phyloP scores from a whole-genome alignment of 768 basidiomycete species.

The Paxillus involutus region DNA sequence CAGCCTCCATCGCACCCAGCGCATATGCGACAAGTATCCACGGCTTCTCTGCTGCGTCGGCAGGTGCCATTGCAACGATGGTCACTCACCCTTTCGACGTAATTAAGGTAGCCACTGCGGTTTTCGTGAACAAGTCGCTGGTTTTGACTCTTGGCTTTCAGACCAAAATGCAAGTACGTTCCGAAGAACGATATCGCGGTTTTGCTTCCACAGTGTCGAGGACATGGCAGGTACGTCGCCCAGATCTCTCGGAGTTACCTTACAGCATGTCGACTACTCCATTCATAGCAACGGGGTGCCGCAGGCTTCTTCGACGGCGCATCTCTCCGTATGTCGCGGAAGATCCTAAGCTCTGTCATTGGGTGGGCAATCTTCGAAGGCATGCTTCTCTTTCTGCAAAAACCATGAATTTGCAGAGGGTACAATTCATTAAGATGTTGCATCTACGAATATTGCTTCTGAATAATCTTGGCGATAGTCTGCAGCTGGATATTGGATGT shows the following conservation, averaged over 20 bases:
- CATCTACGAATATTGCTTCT: slow-evolving; percentile 73
- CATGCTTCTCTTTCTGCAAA: slow-evolving; percentile 58
- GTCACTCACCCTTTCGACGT: slow-evolving; percentile 93
- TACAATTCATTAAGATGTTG: background rate
- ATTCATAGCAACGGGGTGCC: slow-evolving; percentile 71
- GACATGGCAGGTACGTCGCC: slow-evolving; percentile 62
- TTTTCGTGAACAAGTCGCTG: background rate
- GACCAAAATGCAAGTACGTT: slow-evolving; percentile 94
- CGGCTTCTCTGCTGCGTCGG: slow-evolving; percentile 68
- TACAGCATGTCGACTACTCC: background rate
- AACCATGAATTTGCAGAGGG: slow-evolving; percentile 7
- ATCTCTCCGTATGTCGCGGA: slow-evolving; percentile 79
- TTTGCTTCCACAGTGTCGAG: slow-evolving; percentile 61
- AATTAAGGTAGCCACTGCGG: slow-evolving; percentile 64
- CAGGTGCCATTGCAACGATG: slow-evolving; percentile 82
- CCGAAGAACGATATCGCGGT: slow-evolving; percentile 71
- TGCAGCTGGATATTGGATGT: slow-evolving; percentile 98
- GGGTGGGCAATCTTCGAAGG: slow-evolving; percentile 93
- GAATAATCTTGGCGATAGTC: slow-evolving; percentile 91
- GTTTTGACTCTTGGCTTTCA: slow-evolving; percentile 24
- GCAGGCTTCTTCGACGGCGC: slow-evolving; percentile 85
- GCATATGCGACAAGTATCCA: slow-evolving; percentile 55
- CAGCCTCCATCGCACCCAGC: slow-evolving; percentile 42
- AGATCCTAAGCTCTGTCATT: slow-evolving; percentile 86
- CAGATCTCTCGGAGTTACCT: background rate